Conservation (phyloP, 306 rosid species). For the Hippophae rhamnoides region DNA sequence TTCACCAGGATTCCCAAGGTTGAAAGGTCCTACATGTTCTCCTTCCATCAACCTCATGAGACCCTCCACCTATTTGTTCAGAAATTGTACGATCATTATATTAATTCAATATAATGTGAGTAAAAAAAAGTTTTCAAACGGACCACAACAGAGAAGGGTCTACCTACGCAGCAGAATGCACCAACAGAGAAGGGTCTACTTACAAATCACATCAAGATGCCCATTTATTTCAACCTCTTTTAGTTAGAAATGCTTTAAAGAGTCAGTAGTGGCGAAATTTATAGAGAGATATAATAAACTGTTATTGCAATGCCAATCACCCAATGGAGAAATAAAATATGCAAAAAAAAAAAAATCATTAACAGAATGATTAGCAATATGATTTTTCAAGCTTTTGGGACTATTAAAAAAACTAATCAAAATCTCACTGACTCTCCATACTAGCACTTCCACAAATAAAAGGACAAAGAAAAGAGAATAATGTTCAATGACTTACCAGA, state of each 20-base stretch:
- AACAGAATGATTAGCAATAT: background rate
- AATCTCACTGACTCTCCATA: constrained; percentile 5
- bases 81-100: background rate
- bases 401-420: constrained; percentile 4
- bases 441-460: background rate
- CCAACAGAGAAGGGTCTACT: background rate
- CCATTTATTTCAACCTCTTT: too few species aligned
- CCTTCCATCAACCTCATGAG: constrained; percentile 97
- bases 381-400: background rate
- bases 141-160: too few species aligned
- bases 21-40: constrained; percentile 96
- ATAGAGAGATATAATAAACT: too few species aligned
- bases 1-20: constrained; percentile 98
- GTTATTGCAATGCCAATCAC: too few species aligned
- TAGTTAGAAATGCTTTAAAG: too few species aligned
- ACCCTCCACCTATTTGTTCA: constrained; percentile 74
- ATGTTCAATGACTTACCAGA: constrained; percentile 43
- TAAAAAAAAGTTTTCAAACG: too few species aligned
- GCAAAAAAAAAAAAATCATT: too few species aligned
- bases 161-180: background rate
- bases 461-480: background rate
- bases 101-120: too few species aligned
- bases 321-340: too few species aligned
- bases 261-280: too few species aligned
- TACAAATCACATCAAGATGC: background rate